Conservation (phyloP, 139 green algal species). For the Medakamo hakoo region DNA sequence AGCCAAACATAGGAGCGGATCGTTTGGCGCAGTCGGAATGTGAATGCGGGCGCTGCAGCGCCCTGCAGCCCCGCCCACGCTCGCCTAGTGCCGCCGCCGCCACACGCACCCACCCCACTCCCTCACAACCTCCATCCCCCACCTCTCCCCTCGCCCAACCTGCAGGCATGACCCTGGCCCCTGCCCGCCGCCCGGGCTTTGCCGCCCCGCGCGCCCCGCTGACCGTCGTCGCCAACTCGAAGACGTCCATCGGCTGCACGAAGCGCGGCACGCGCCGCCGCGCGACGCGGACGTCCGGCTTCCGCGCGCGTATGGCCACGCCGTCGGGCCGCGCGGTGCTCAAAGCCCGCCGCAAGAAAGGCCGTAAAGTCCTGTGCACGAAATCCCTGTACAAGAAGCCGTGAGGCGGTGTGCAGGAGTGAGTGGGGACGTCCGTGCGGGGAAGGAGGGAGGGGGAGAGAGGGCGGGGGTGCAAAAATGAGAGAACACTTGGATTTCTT, state of each 20-base stretch:
- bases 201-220: conserved; percentile 18
- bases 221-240: conserved; percentile 25
- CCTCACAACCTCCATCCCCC: neutral
- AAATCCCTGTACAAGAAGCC: neutral
- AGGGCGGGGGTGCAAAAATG: too few relatives aligned
- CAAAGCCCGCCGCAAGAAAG: conserved; percentile 31
- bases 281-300: conserved; percentile 32
- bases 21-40: too few relatives aligned
- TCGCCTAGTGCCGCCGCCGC: neutral
- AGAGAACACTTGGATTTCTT: neutral
- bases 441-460: too few relatives aligned
- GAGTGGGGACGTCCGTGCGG: too few relatives aligned
- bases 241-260: conserved; percentile 30
- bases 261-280: conserved; percentile 34
- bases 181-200: too few relatives aligned
- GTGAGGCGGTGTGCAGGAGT: too few relatives aligned
- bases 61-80: neutral
- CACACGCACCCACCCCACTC: neutral
- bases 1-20: too few relatives aligned
- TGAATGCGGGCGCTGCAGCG: too few relatives aligned
- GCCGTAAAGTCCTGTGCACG: conserved; percentile 30
- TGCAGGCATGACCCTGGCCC: neutral
- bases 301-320: conserved; percentile 29
- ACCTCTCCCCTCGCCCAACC: neutral
- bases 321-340: conserved; percentile 32